Evolutionary conservation across 1,284 basidiomycete genomes (phyloP).

Genomic region (Amylostereum areolatum): DNA sequence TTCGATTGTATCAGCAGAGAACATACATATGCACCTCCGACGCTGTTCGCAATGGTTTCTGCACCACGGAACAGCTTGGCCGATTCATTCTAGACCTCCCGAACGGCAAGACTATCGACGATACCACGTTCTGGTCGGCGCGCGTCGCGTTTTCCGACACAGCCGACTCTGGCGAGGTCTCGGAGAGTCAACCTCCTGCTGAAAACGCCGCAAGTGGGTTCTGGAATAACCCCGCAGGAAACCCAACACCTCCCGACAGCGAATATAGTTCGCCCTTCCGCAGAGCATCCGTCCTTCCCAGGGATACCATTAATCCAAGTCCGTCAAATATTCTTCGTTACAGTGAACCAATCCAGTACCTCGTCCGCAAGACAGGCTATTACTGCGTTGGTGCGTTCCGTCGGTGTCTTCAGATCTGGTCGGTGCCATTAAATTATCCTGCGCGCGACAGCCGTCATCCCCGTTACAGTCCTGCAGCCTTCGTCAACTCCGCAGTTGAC

Average conservation of each 20-base stretch:
- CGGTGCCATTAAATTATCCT: too few relatives aligned
- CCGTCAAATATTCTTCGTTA: slow-evolving; percentile 48
- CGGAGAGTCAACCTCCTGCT: slow-evolving; percentile 4
- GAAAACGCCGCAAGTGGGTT: slow-evolving; percentile 29
- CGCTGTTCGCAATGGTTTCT: slow-evolving; percentile 66
- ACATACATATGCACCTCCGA: slow-evolving; percentile 87
- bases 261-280: slow-evolving; percentile 39
- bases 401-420: too few relatives aligned
- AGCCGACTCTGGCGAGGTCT: slow-evolving; percentile 9
- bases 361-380: slow-evolving; percentile 86
- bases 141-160: slow-evolving; percentile 47
- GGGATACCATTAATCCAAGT: slow-evolving; percentile 36
- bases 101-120: slow-evolving; percentile 47
- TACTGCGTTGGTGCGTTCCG: slow-evolving; percentile 81
- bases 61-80: slow-evolving; percentile 66
- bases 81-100: slow-evolving; percentile 80
- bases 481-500: slow-evolving; percentile 17
- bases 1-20: slow-evolving; percentile 51
- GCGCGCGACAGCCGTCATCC: slow-evolving; percentile 62
- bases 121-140: slow-evolving; percentile 79
- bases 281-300: slow-evolving; percentile 20
- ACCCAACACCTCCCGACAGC: slow-evolving; percentile 44
- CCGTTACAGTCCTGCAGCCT: slow-evolving; percentile 59
- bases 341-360: slow-evolving; percentile 65
- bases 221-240: slow-evolving; percentile 57